These are phyloP conservation scores for Epithele typhae DNA, from an alignment of 768 basidiomycete genomes.

Conservation along the genomic window DNA sequence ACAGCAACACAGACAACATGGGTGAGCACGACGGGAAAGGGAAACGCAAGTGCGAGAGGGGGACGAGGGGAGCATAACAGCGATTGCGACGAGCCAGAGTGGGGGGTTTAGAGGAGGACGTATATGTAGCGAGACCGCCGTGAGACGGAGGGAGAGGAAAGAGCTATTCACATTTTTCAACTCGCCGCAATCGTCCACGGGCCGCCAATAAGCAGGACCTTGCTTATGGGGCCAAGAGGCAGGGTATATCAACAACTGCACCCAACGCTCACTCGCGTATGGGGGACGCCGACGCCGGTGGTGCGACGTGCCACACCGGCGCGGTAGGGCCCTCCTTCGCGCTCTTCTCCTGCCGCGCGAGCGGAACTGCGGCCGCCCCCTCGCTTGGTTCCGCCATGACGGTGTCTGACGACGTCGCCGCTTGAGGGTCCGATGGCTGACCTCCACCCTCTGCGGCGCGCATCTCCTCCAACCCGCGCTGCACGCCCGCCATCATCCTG, in stretches of 20 bases:
- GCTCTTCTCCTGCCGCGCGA: constrained; percentile 21
- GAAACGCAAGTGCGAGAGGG: not conserved
- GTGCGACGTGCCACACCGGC: constrained; percentile 29
- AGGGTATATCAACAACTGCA: too few relatives aligned
- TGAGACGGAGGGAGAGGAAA: not conserved
- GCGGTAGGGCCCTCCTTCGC: constrained; percentile 25
- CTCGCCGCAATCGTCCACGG: too few relatives aligned
- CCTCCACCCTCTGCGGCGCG: constrained; percentile 32
- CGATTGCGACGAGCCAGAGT: not conserved
- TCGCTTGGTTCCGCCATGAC: too few relatives aligned
- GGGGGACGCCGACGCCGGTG: constrained; percentile 16
- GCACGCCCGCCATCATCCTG: constrained; percentile 63
- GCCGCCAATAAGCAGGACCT: too few relatives aligned
- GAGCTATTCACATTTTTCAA: constrained; percentile 4
- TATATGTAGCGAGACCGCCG: not conserved
- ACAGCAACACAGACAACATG: too few relatives aligned
- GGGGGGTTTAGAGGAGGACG: not conserved
- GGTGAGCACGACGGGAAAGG: too few relatives aligned
- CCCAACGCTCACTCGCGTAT: constrained; percentile 17
- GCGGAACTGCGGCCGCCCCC: too few relatives aligned
- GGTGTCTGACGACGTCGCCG: too few relatives aligned
- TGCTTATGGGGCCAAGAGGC: too few relatives aligned
- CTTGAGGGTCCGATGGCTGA: too few relatives aligned
- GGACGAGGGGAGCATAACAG: not conserved
- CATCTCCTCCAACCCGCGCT: constrained; percentile 76